A percentile compares a stretch with the other conserved stretches of the same genome.
Evolutionary conservation across 2,329 filamentous ascomycete species (phyloP).

Genomic region (Phaeophleospora eucalypticola): DNA sequence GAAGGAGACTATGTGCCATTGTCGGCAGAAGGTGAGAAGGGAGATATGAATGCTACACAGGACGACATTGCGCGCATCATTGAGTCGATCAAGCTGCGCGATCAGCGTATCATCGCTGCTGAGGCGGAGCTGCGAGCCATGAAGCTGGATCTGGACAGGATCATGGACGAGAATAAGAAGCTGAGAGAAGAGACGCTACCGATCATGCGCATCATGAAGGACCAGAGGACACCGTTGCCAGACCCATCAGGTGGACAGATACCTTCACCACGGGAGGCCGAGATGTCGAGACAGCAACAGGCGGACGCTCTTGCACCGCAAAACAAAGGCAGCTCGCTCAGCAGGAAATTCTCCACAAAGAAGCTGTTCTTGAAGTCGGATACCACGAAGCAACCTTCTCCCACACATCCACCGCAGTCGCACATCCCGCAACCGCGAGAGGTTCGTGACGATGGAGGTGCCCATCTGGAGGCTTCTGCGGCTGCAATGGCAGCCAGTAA

Average conservation of each 20-base stretch:
- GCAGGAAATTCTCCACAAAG: constrained; percentile 52
- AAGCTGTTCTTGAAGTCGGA: constrained; percentile 45
- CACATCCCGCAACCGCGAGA: constrained; percentile 29
- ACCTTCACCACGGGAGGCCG: constrained; percentile 32
- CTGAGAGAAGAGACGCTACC: constrained; percentile 89
- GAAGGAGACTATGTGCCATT: constrained; percentile 89
- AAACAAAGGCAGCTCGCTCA: constrained; percentile 44
- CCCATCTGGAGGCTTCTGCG: constrained; percentile 46
- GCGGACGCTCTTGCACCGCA: constrained; percentile 29
- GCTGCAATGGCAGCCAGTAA: constrained; percentile 49
- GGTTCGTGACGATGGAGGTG: constrained; percentile 30
- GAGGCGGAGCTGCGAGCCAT: constrained; percentile 80
- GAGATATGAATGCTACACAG: constrained; percentile 81
- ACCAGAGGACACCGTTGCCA: constrained; percentile 83
- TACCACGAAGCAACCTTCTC: constrained; percentile 48
- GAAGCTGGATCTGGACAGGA: constrained; percentile 47
- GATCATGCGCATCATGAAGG: constrained; percentile 84
- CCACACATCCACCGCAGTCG: constrained; percentile 40
- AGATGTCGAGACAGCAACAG: constrained; percentile 15
- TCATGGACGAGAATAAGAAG: constrained; percentile 77
- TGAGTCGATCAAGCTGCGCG: constrained; percentile 80
- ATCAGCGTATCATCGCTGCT: constrained; percentile 79
- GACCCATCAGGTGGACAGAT: constrained; percentile 37
- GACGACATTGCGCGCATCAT: constrained; percentile 91
- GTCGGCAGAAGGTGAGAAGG: constrained; percentile 81